Percentiles rank a stretch among this genome's conserved stretches.
phyloP scores from a whole-genome alignment of 2,329 filamentous ascomycete genomes.

The Corynespora cassiicola region DNA sequence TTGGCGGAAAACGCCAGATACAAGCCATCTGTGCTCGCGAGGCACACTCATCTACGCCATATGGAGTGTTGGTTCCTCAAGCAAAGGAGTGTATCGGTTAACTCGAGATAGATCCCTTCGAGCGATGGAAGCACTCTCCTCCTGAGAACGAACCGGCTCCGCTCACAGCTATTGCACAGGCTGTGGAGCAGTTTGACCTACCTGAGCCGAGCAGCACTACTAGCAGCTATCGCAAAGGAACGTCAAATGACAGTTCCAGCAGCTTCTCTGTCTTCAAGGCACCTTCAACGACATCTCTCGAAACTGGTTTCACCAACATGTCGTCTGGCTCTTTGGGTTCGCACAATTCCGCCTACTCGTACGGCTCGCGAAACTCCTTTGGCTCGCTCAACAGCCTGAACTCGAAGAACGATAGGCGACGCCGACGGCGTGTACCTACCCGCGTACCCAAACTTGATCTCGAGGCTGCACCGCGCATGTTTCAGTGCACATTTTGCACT shows the following conservation, averaged over 20 bases:
- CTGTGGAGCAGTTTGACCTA: slow-evolving; percentile 54
- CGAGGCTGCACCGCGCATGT: slow-evolving; percentile 30
- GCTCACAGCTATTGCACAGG: slow-evolving; percentile 68
- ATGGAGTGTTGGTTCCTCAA: slow-evolving; percentile 13
- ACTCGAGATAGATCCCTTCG: slow-evolving; percentile 64
- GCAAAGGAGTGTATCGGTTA: slow-evolving; percentile 43
- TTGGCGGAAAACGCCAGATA: slow-evolving; percentile 11
- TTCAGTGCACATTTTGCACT: slow-evolving; percentile 49
- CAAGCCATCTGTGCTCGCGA: not conserved
- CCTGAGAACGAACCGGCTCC: slow-evolving; percentile 73
- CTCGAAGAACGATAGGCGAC: slow-evolving; percentile 63
- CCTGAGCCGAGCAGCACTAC: slow-evolving; percentile 40
- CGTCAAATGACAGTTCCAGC: slow-evolving; percentile 57
- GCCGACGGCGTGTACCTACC: slow-evolving; percentile 57
- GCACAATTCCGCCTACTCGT: slow-evolving; percentile 63
- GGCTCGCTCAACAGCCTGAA: slow-evolving; percentile 62
- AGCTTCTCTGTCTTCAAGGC: slow-evolving; percentile 59
- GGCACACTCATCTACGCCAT: slow-evolving; percentile 6
- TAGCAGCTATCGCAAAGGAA: slow-evolving; percentile 53
- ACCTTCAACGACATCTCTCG: slow-evolving; percentile 61
- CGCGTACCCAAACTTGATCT: slow-evolving; percentile 36
- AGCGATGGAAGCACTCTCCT: slow-evolving; percentile 73
- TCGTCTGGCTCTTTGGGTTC: slow-evolving; percentile 63
- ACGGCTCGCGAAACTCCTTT: slow-evolving; percentile 63
- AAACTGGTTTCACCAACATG: slow-evolving; percentile 56